These are phyloP conservation scores for Harringtonia lauricola DNA, from an alignment of 2,329 filamentous ascomycete genomes.

Conservation along the genomic window DNA sequence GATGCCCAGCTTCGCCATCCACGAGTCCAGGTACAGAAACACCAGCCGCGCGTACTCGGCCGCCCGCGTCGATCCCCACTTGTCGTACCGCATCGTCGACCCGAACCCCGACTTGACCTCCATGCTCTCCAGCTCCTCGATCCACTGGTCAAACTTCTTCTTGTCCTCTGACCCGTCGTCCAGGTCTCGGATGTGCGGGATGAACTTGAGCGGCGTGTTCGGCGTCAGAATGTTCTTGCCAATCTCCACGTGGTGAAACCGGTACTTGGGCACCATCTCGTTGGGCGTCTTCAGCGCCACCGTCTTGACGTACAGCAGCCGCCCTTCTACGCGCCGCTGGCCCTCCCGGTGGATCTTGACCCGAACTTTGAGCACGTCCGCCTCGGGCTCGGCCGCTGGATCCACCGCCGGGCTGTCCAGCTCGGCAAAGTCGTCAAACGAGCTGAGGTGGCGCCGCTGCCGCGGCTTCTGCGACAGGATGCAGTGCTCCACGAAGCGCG, in stretches of 20 bases:
- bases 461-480: slow-evolving; percentile 23
- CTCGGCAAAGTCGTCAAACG: slow-evolving; percentile 33
- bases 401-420: slow-evolving; percentile 25
- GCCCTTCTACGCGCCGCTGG: slow-evolving; percentile 7
- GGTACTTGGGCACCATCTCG: slow-evolving; percentile 44
- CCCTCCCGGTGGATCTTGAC: slow-evolving; percentile 30
- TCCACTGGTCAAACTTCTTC: slow-evolving; percentile 42
- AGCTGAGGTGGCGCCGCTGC: slow-evolving; percentile 3
- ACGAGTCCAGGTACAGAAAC: slow-evolving; percentile 41
- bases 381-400: slow-evolving; percentile 15
- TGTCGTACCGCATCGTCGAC: slow-evolving; percentile 39
- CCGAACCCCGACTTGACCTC: slow-evolving; percentile 47
- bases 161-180: slow-evolving; percentile 40
- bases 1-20: slow-evolving; percentile 38
- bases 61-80: slow-evolving; percentile 34
- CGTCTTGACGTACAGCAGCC: slow-evolving; percentile 17
- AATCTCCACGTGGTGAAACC: slow-evolving; percentile 50
- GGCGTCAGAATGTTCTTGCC: slow-evolving; percentile 48
- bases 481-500: slow-evolving; percentile 31
- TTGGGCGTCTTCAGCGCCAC: slow-evolving; percentile 37
- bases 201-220: slow-evolving; percentile 49
- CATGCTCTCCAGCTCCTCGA: slow-evolving; percentile 45
- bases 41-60: slow-evolving; percentile 41
- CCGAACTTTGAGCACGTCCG: slow-evolving; percentile 32
- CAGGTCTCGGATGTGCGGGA: slow-evolving; percentile 47